Evolutionary conservation across 2,329 filamentous ascomycete species (phyloP).

Genomic region (Talaromyces sp.): DNA sequence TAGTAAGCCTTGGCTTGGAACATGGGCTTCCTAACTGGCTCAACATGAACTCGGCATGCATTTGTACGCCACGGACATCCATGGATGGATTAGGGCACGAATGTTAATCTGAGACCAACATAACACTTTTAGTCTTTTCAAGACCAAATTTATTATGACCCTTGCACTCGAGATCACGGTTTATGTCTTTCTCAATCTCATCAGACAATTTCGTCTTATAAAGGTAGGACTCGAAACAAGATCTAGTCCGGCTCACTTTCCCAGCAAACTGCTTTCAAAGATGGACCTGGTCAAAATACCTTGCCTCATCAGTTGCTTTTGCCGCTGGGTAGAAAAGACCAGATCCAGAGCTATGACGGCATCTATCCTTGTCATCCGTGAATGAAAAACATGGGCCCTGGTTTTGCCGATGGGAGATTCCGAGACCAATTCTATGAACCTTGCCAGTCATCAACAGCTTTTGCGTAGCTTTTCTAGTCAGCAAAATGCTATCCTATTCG

Average conservation of each 20-base stretch:
- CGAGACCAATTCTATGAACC: background rate
- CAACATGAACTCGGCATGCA: background rate
- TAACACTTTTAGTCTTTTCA: background rate
- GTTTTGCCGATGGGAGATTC: background rate
- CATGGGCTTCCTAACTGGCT: background rate
- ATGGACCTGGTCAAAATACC: background rate
- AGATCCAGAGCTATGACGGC: background rate
- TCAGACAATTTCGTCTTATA: background rate
- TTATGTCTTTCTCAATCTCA: background rate
- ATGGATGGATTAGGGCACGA: background rate
- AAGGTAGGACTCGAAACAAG: background rate
- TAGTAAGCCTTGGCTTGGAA: background rate
- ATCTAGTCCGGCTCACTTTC: background rate
- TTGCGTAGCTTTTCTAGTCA: background rate
- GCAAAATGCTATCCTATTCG: background rate
- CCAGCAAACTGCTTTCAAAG: background rate
- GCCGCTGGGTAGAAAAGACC: background rate
- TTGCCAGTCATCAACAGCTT: background rate
- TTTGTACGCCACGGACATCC: background rate
- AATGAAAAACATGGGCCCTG: background rate
- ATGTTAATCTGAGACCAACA: background rate
- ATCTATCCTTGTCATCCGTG: background rate
- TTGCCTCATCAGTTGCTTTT: background rate
- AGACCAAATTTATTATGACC: background rate
- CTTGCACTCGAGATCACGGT: background rate